Conservation (phyloP, 2,329 filamentous ascomycete species). For the Fusarium veterinarium region DNA sequence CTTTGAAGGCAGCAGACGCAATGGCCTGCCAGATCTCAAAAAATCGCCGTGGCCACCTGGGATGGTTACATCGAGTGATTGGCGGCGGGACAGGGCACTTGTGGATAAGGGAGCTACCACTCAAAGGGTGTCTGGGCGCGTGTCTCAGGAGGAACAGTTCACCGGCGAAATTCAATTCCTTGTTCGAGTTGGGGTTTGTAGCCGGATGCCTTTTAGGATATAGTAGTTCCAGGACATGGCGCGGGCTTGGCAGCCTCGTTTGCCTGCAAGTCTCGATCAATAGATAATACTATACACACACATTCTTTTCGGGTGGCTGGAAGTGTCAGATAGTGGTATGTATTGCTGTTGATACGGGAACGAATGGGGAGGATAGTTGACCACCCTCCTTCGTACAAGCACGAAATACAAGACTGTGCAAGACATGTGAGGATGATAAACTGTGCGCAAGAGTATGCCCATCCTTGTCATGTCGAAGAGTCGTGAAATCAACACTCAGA, state of each 20-base stretch:
- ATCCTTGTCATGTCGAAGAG: conserved; percentile 32
- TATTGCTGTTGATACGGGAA: conserved; percentile 7
- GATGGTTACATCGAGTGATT: conserved; percentile 45
- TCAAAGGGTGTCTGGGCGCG: conserved; percentile 42
- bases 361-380: conserved; percentile 29
- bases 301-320: conserved; percentile 19
- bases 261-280: conserved; percentile 34
- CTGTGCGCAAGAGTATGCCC: conserved; percentile 27
- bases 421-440: conserved; percentile 40
- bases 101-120: conserved; percentile 41
- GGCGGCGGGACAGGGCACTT: conserved; percentile 29
- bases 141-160: conserved; percentile 44
- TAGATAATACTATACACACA: conserved; percentile 16
- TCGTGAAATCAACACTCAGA: conserved; percentile 22
- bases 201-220: conserved; percentile 14
- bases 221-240: conserved; percentile 24
- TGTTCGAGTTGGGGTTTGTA: conserved; percentile 25
- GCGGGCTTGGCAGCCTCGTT: conserved; percentile 33
- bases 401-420: conserved; percentile 6
- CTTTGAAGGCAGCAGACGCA: conserved; percentile 38
- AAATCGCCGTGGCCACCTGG: conserved; percentile 43
- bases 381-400: conserved; percentile 27
- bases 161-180: conserved; percentile 41
- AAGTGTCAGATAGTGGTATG: conserved; percentile 6
- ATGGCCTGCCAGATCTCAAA: conserved; percentile 46